Evolutionary conservation across 306 rosid genomes (phyloP), one percentile per base, ranked within the genome.

Genomic region (Quercus alba): DNA sequence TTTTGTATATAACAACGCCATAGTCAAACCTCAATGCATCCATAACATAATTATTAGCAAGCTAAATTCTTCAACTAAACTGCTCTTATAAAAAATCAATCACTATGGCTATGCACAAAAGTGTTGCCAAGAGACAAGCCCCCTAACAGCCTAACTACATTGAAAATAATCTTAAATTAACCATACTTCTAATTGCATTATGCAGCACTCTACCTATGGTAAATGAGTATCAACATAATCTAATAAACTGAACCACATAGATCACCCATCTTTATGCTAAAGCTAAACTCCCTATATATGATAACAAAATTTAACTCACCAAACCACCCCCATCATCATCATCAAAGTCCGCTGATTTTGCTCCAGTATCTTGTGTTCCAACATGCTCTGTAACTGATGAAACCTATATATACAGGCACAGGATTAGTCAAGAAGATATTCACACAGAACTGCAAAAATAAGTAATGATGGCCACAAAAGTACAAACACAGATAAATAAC

Each of bases 321-420:
- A 96, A 87, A 77, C 99, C 99, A 79, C 99, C 97, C 41, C 90
- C 92, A 70, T 96, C 99, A 78, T 96, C 99, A 51, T 96, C 99
- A 83, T 96, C 99, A 74, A 93, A 92, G 77, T 96, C 98, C 7
- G 97, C 97, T 30, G 99, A 87, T 84, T 96, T 96, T 55, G 97
- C 92, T 72, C 77, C 93, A 74, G 86, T 62, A 63, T 96, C 98
- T 82, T 96, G 99, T 66, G 88, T 85, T 67, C 94, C 97, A 59
- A 91, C 91, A 80, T 96, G 98, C 82, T 93, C 99, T 5, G 98
- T 89, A 25, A 96, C 98, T 69, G 97, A 93, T 61, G 99, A 96
- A 82, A 96, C 97, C 99, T 96, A 80, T 74, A 77, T 25, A 81
- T 3, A 54, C 59, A 79, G 56, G 35, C 76, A 62, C 44, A 62